Evolutionary conservation across 2,329 filamentous ascomycete genomes (phyloP), one percentile per base, ranked within the genome.

Genomic region (Aspergillus tamarii): DNA sequence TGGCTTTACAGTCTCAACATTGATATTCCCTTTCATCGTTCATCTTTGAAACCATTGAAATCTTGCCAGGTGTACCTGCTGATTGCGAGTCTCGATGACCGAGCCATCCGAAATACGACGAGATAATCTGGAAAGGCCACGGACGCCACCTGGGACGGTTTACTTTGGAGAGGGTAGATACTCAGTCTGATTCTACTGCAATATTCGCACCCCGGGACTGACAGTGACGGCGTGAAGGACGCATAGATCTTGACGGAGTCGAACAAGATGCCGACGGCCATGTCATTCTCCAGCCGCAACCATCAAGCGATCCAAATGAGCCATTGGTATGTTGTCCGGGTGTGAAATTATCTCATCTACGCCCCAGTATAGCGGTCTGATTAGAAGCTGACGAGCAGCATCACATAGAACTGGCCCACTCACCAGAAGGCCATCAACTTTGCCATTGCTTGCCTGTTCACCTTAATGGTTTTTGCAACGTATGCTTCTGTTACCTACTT

Each of bases 221-320:
- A 59, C 32, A 14, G 4, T 30, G 12, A n/a, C 14, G 11, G 16
- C 16, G 16, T 48, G 19, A 16, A 61, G 54, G 43, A 16, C 43
- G 21, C 4, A 21, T 30, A n/a, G 54, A 61, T 43, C 21, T 55
- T 3, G 41, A 53, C 4, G 59, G 59, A 3, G 19, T 45, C 16
- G 55, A 56, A 19, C 30, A 50, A 19, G 55, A 56, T 43, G 10
- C 16, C 34, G 55, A 59, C 11, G 60, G 57, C 28, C 48, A 57
- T 30, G 36, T 68, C n/a, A 43, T 63, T 6, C 66, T 66, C 1
- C 54, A 66, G 7, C 66, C 66, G 5, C 57, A 52, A 23, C 64
- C 66, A 34, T 65, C 66, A 3, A 59, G 48, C 45, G 71, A 73
- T 19, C 70, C 72, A 0, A 73, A 74, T 60, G 71, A 72, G 39